Base-by-base conservation (phyloP, 192 early-diverging fungal genomes). In the Linnemannia elongata region DNA sequence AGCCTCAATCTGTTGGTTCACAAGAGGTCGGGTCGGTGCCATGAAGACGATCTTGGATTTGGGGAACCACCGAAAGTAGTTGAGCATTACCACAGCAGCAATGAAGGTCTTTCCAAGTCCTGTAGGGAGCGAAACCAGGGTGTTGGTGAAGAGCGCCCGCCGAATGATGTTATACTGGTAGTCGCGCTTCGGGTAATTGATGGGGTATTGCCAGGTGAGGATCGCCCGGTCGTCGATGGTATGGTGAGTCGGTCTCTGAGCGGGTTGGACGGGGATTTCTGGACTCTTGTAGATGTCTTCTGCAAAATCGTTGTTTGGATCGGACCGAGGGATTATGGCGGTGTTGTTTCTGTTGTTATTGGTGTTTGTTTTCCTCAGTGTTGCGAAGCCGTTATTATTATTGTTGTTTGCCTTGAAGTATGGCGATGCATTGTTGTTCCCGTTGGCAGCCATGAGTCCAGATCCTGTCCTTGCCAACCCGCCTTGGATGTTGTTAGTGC, bases 71-170 rank as follows among this genome's bases (percentile, higher is more conserved):
- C 96, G 94, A 74, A 92, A 95, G 83, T 94, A 94, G 81, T 98
- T 98, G 54, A 90, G 94, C 96, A 99, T 98, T 1, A 98, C 95
- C 0, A 99, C 98, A 8, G 97, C 97, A 1, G 98, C 98, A 84
- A 99, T 97, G 79, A 99, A 93, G 2, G 98, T 99, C 88, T 99
- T 99, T 68, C 98, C 98, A 73, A 98, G 91, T 68, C 97, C 97
- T 0, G 94, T 96, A 0, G 94, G 94, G 39, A 98, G 89, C 9
- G 96, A 93, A 6, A 98, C 97, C 18, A 99, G 90, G 24, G 97
- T 97, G 82, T 99, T 99, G 72, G 92, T 89, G 69, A 94, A 94
- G 41, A 99, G 87, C 4, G 94, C 93, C 2, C 90, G 91, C 63
- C 93, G 90, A 41, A 97, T 94, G 45, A 97, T 96, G 72, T 95